Conservation (phyloP, 371 early-diverging fungal species). For the Blakeslea trispora region DNA sequence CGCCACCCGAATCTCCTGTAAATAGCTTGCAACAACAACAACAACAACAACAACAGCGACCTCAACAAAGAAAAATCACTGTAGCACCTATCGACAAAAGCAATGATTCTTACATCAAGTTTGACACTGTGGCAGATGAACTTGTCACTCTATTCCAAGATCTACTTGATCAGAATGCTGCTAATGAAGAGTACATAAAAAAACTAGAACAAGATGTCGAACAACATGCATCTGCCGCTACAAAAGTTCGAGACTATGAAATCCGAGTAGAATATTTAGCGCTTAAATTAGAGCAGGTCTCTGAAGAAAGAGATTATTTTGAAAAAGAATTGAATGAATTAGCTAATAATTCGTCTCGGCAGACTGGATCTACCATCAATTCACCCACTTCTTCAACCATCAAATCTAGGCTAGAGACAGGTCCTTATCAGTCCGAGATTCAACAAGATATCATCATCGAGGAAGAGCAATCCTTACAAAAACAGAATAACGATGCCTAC, state of each 20-base stretch:
- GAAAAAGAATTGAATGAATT: constrained; percentile 31
- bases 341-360: not conserved
- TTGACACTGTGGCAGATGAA: constrained; percentile 26
- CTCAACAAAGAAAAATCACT: not conserved
- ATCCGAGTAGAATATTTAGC: constrained; percentile 47
- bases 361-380: not conserved
- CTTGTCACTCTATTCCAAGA: constrained; percentile 28
- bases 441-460: constrained; percentile 8
- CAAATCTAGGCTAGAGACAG: constrained; percentile 1
- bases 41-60: constrained; percentile 1
- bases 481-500: constrained; percentile 31
- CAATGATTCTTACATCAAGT: not conserved
- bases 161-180: constrained; percentile 24
- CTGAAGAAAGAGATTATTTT: constrained; percentile 41
- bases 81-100: constrained; percentile 3
- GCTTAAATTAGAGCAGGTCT: constrained; percentile 42
- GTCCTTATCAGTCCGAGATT: not conserved
- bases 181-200: constrained; percentile 26
- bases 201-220: constrained; percentile 33
- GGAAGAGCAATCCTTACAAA: constrained; percentile 19
- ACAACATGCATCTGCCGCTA: constrained; percentile 32
- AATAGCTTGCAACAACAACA: not conserved
- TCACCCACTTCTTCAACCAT: constrained; percentile 6
- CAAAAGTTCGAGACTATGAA: constrained; percentile 48
- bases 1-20: constrained; percentile 17